Conservation (phyloP, 2,329 filamentous ascomycete species). For the Periglandula ipomoeae region DNA sequence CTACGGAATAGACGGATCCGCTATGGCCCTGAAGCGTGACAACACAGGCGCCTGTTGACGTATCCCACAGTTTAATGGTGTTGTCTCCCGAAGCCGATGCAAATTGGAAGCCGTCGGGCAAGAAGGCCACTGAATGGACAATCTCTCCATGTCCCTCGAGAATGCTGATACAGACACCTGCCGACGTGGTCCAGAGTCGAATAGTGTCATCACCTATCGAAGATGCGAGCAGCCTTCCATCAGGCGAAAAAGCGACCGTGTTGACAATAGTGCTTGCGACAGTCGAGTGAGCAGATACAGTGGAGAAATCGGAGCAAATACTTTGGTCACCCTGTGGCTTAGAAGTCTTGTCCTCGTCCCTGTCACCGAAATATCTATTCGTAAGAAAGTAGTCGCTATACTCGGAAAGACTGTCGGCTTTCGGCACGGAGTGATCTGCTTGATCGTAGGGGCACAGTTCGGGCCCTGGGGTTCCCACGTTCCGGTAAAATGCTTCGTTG, state of each 20-base stretch:
- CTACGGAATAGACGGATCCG: not conserved
- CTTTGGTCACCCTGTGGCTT: too few species aligned
- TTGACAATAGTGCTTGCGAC: too few species aligned
- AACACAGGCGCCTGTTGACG: slow-evolving; percentile 1
- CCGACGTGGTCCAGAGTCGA: not conserved
- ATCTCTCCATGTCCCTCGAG: not conserved
- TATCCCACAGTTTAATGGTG: slow-evolving; percentile 1
- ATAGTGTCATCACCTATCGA: not conserved
- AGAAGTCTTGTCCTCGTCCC: too few species aligned
- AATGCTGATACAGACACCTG: not conserved
- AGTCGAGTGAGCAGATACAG: too few species aligned
- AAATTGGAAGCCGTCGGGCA: not conserved
- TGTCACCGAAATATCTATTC: too few species aligned
- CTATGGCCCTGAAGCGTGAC: slow-evolving; percentile 3
- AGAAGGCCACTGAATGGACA: slow-evolving; percentile 1
- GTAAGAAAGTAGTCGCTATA: too few species aligned
- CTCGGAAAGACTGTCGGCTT: too few species aligned
- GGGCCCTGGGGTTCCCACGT: too few species aligned
- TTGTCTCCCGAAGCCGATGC: slow-evolving; percentile 1
- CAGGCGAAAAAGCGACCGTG: not conserved
- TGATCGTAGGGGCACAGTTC: too few species aligned
- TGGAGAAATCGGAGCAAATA: too few species aligned
- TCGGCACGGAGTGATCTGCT: too few species aligned
- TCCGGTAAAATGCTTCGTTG: too few species aligned
- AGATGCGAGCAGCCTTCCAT: slow-evolving; percentile 1